phyloP scores from a whole-genome alignment of 139 green algal genomes.

The Nannochloris sp. region DNA sequence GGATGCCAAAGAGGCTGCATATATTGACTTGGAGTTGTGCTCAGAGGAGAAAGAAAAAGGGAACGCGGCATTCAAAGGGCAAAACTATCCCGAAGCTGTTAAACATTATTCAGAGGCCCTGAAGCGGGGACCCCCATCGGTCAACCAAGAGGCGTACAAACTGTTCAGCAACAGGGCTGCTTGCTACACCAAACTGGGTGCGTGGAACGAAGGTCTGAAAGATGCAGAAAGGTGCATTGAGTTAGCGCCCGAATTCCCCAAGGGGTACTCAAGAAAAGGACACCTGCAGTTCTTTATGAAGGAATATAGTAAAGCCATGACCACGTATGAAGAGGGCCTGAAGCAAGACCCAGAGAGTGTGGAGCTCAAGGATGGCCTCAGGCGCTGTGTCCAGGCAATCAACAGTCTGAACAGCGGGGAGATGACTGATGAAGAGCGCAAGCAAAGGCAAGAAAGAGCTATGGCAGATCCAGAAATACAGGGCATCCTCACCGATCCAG shows the following conservation, averaged over 20 bases:
- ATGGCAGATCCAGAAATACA: slow-evolving; percentile 96
- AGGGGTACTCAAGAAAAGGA: slow-evolving; percentile 84
- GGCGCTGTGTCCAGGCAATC: slow-evolving; percentile 64
- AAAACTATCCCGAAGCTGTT: slow-evolving; percentile 84
- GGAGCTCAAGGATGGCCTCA: slow-evolving; percentile 88
- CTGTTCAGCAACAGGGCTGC: slow-evolving; percentile 93
- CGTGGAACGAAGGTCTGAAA: slow-evolving; percentile 87
- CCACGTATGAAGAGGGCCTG: slow-evolving; percentile 76
- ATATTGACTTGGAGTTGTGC: slow-evolving; percentile 73
- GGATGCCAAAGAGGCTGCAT: slow-evolving; percentile 63
- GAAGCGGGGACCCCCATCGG: slow-evolving; percentile 61
- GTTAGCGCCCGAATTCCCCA: slow-evolving; percentile 82
- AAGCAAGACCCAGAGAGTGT: slow-evolving; percentile 76
- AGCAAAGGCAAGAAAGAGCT: slow-evolving; percentile 68
- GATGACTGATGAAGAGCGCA: slow-evolving; percentile 80
- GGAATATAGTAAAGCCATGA: slow-evolving; percentile 50
- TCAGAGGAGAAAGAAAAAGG: slow-evolving; percentile 79
- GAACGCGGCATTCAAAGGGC: slow-evolving; percentile 89
- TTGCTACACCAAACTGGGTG: slow-evolving; percentile 98
- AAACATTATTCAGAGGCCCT: slow-evolving; percentile 92
- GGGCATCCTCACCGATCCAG: slow-evolving; percentile 83
- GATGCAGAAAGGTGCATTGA: slow-evolving; percentile 90
- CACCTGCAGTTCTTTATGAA: slow-evolving; percentile 43
- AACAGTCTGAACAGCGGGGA: slow-evolving; percentile 53
- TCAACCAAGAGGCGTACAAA: slow-evolving; percentile 93